These are phyloP conservation scores for Lithospermum erythrorhizon DNA, from an alignment of 257 asterid species.

Conservation along the genomic window DNA sequence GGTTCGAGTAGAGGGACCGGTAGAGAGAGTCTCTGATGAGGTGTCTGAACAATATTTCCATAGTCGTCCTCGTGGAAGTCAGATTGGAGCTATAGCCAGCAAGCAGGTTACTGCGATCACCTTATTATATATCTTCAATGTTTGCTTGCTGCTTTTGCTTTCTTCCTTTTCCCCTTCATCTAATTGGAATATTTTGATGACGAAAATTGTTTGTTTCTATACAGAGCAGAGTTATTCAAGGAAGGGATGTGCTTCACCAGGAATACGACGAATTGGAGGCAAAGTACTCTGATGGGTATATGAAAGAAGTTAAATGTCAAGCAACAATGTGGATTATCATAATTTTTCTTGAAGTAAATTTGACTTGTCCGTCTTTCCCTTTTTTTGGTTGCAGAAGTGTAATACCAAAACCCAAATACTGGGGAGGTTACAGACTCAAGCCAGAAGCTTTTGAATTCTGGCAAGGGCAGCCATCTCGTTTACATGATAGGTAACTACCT, in stretches of 20 bases:
- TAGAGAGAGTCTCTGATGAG: slow-evolving; percentile 35
- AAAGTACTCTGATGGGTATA: slow-evolving; percentile 29
- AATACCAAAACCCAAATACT: slow-evolving; percentile 36
- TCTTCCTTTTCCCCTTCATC: no score
- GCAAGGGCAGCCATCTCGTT: slow-evolving; percentile 42
- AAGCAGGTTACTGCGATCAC: slow-evolving; percentile 23
- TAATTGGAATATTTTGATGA: background rate
- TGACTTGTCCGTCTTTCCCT: background rate
- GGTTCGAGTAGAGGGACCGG: slow-evolving; percentile 50
- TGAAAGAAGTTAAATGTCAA: slow-evolving; percentile 5
- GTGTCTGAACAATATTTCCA: slow-evolving; percentile 40
- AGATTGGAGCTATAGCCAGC: slow-evolving; percentile 38
- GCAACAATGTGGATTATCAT: background rate
- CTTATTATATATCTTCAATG: background rate
- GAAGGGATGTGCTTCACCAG: slow-evolving; percentile 22
- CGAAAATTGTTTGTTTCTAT: slow-evolving; percentile 3
- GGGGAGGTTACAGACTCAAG: slow-evolving; percentile 44
- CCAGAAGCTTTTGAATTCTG: slow-evolving; percentile 39
- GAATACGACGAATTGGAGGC: slow-evolving; percentile 27
- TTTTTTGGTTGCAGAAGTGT: slow-evolving; percentile 16
- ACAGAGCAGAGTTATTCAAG: slow-evolving; percentile 33
- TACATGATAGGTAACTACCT: slow-evolving; percentile 33
- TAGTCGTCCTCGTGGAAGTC: slow-evolving; percentile 42
- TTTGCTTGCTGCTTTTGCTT: background rate
- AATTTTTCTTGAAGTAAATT: background rate